Percentiles rank a stretch among this genome's conserved stretches.
Evolutionary conservation across 768 basidiomycete genomes (phyloP).

Genomic region (Pulveroboletus sp.): DNA sequence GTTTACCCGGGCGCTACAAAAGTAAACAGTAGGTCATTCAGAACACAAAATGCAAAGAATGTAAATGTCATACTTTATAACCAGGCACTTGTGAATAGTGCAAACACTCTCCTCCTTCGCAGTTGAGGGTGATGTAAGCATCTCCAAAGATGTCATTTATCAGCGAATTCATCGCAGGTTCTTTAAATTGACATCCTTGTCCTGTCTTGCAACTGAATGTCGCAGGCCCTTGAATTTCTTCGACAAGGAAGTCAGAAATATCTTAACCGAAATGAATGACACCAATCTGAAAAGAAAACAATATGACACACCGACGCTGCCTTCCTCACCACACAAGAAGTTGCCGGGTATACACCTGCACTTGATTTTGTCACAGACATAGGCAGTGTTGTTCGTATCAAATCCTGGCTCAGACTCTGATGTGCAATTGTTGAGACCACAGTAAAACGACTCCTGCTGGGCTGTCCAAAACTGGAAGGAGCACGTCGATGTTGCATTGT

Average conservation of each 20-base stretch:
- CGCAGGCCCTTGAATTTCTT: constrained; percentile 90
- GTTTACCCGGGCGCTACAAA: constrained; percentile 68
- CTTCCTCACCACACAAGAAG: constrained; percentile 95
- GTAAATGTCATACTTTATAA: constrained; percentile 53
- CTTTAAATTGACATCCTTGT: constrained; percentile 84
- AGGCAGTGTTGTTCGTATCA: constrained; percentile 69
- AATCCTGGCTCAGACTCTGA: constrained; percentile 48
- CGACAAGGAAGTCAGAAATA: constrained; percentile 88
- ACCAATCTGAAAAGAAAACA: neutral
- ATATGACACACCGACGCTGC: constrained; percentile 76
- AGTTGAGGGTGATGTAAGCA: constrained; percentile 80
- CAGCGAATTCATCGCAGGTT: constrained; percentile 94
- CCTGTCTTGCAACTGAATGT: constrained; percentile 74
- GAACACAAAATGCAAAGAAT: neutral
- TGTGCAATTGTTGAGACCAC: constrained; percentile 71
- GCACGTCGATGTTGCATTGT: constrained; percentile 59
- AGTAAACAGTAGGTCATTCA: neutral
- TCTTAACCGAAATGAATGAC: constrained; percentile 37
- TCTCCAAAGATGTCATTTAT: constrained; percentile 96
- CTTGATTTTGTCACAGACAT: constrained; percentile 79
- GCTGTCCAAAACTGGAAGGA: constrained; percentile 99
- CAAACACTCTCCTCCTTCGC: constrained; percentile 89
- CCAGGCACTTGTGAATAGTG: constrained; percentile 94
- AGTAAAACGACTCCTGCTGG: constrained; percentile 93
- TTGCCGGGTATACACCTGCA: constrained; percentile 92